A percentile compares a stretch with the other conserved stretches of the same genome.
These are phyloP conservation scores for Venustampulla echinocandica DNA, from an alignment of 495 filamentous ascomycete genomes.

Conservation along the genomic window DNA sequence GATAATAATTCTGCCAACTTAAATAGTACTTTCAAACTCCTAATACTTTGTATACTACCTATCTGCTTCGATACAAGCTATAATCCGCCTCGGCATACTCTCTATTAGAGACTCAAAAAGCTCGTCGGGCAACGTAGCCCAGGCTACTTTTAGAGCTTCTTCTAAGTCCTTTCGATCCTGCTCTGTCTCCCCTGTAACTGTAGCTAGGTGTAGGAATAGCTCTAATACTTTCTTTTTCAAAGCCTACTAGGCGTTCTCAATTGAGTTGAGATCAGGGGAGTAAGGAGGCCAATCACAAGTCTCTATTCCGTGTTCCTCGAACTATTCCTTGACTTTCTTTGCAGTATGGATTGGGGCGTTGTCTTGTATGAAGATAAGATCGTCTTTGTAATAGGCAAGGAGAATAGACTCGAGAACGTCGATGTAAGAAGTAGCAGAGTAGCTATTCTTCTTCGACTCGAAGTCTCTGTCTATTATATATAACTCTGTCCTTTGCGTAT, in stretches of 20 bases:
- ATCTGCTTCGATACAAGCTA: constrained; percentile 9
- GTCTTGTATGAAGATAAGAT: constrained; percentile 14
- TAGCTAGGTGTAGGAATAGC: not conserved
- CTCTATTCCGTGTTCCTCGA: constrained; percentile 10
- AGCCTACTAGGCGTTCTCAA: constrained; percentile 2
- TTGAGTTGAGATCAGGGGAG: not conserved
- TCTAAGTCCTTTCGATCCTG: constrained; percentile 3
- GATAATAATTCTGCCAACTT: not conserved
- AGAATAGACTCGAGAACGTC: constrained; percentile 9
- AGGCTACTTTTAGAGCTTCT: constrained; percentile 11
- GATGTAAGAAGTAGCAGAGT: constrained; percentile 7
- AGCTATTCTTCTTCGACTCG: constrained; percentile 18
- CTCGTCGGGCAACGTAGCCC: constrained; percentile 6
- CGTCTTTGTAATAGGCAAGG: not conserved
- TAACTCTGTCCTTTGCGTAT: constrained; percentile 1
- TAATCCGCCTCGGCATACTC: constrained; percentile 11
- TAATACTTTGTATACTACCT: constrained; percentile 23
- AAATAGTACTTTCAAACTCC: not conserved
- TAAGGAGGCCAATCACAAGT: constrained; percentile 14
- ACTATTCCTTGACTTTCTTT: constrained; percentile 5
- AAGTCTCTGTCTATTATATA: constrained; percentile 16
- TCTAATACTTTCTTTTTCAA: not conserved
- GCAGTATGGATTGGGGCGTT: constrained; percentile 11
- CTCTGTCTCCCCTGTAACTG: not conserved
- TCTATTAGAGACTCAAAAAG: constrained; percentile 16